Base-by-base conservation (phyloP, 306 rosid genomes). In the Rosa multiflora region DNA sequence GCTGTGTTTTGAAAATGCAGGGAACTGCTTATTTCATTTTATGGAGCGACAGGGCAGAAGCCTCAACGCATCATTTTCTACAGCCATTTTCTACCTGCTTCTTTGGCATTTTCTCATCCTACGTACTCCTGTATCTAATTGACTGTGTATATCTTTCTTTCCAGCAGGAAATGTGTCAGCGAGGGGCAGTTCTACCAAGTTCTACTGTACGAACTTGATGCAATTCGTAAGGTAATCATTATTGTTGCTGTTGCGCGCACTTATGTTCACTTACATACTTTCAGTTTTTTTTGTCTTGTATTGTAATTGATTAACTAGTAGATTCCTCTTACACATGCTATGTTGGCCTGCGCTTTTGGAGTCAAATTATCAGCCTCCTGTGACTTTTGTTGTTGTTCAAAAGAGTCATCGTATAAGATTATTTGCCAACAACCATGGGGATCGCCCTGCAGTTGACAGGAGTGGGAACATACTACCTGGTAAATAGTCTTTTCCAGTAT, bases 401-500 rank as follows among this genome's bases (percentile, higher is more conserved):
- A 96, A 96, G 82, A 97, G 99, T 1, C 99, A 96, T n/a, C 99
- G 93, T 76, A 96, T 98, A 0, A 89, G 98, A 76, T 81, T 96
- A 74, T 96, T 96, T 86, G 96, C 99, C 3, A 86, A 89, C 84
- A 87, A 93, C 77, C 97, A 93, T 61, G 71, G 46, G 52, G 96
- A 96, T 79, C 86, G 82, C 62, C 66, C 67, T 46, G 79, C 99
- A 0, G 86, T 91, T 68, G 99, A 96, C 74, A 78, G 85, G 47
- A 96, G 99, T 82, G 99, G 99, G 75, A 96, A 96, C 66, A 96
- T 96, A 79, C 86, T 96, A 40, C 99, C 99, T 26, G 99, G 99
- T 93, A 87, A 75, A 26, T 37, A 61, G 6, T 68, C 17, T 39
- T 51, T 26, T 63, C 15, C 13, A 15, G 1, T 20, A 17, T 32